Evolutionary conservation across 768 basidiomycete species (phyloP), one percentile per base, ranked within the genome.

Genomic region (Boletus pseudo-olivaceus): DNA sequence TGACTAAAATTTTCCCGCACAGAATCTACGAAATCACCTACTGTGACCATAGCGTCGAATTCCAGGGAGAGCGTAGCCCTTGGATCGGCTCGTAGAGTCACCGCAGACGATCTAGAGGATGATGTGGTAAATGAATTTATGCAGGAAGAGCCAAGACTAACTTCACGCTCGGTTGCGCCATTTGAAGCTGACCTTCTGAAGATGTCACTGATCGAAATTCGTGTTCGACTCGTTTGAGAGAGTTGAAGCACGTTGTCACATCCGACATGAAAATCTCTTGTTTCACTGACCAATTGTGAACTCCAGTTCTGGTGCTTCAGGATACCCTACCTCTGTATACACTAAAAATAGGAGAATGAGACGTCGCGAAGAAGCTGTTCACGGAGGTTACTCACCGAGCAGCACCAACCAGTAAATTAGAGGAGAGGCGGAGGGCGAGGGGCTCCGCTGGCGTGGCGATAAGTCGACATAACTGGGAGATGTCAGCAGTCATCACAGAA

Each of bases 331-430:
- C 73, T 77, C 77, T 80, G 63, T 81, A 81, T 14, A 82, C 76
- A 4, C 76, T 81, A 35, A 3, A 38, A 46, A 47, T 7, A 27
- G 45, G 12, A 34, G 29, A 42, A 27, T 65, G 32, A 60, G 47
- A 15, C 14, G 15, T 34, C 27, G n/a, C 7, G 14, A 47, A 33
- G 20, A n/a, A 9, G 26, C 34, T 20, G 30, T 38, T 41, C 29
- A 43, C 8, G 23, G 39, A 4, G 23, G 29, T 5, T 43, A 62
- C 82, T 55, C 69, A 93, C 93, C 93, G 83, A 20, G 88, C 90
- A 34, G 88, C 93, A 4, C 93, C 93, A 56, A 95, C 86, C 78
- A 96, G 84, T 40, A 96, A 73, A 65, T 92, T 93, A 54, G 91
- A 92, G 10, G 93, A 93, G 51, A 95, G 74, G 58, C 93, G 78